Percentiles rank a stretch among this genome's conserved stretches.
These are phyloP conservation scores for Akanthomyces muscarius DNA, from an alignment of 2,329 filamentous ascomycete genomes.

Conservation along the genomic window DNA sequence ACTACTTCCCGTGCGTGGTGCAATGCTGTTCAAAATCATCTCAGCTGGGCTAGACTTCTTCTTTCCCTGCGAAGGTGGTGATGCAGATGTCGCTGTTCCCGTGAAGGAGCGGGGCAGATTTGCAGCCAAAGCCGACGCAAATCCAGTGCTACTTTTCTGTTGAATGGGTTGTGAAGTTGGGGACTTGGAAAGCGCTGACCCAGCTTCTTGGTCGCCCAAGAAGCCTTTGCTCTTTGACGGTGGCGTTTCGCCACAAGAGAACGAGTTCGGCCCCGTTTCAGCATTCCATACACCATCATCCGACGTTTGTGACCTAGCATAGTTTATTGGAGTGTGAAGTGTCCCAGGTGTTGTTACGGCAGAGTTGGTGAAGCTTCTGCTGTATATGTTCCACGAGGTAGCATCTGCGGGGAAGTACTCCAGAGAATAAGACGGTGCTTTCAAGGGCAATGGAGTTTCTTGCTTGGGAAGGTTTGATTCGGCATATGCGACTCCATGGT, in stretches of 20 bases:
- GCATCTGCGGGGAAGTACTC: conserved; percentile 62
- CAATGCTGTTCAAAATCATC: conserved; percentile 52
- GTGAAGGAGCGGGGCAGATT: conserved; percentile 49
- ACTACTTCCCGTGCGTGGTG: conserved; percentile 41
- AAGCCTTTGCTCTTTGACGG: conserved; percentile 48
- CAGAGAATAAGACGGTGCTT: conserved; percentile 62
- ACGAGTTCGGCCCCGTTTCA: conserved; percentile 54
- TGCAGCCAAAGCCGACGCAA: conserved; percentile 53
- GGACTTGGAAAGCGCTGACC: conserved; percentile 55
- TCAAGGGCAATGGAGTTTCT: conserved; percentile 60
- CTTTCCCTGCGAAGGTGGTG: conserved; percentile 39
- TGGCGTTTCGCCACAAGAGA: conserved; percentile 60
- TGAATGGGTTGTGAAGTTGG: conserved; percentile 50
- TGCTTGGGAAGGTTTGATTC: conserved; percentile 54
- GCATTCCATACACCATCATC: conserved; percentile 51
- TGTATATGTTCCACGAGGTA: conserved; percentile 49
- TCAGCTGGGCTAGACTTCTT: conserved; percentile 62
- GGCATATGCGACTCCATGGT: conserved; percentile 54
- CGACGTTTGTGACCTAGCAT: conserved; percentile 54
- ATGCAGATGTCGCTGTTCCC: conserved; percentile 36
- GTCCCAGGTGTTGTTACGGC: conserved; percentile 54
- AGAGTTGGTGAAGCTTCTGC: conserved; percentile 51
- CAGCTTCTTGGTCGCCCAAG: conserved; percentile 41
- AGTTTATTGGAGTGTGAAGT: conserved; percentile 51
- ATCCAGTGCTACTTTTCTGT: conserved; percentile 50